Base-by-base conservation (phyloP, 2,329 filamentous ascomycete genomes). In the Lasiodiplodia hormozganensis region DNA sequence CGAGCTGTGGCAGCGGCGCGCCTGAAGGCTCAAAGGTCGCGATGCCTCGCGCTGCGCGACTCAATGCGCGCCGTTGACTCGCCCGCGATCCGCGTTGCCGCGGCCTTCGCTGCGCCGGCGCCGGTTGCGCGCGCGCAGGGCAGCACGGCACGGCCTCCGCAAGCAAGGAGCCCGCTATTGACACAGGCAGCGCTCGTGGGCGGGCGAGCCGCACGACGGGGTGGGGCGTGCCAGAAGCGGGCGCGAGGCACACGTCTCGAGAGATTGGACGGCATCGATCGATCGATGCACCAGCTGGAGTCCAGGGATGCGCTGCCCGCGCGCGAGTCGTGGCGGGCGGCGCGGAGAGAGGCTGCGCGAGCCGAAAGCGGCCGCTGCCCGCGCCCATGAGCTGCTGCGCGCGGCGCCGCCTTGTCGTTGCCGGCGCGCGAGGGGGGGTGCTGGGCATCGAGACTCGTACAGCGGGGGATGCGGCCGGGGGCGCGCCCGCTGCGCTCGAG, bases 181-280 rank as follows among this genome's bases (percentile, higher is more conserved):
- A 38, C 53, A 21, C 52, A 58, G 34, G 31, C 38, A 60, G 53
- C 56, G 54, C 53, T 67, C 54, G 65, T 58, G 31, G 65, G 40
- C 53, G 47, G 51, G 43, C 64, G 64, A 66, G 64, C 64, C 64
- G 64, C 64, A 57, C 36, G 52, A 40, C 65, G 54, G 40, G 49
- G 54, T 60, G 65, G 65, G 65, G 65, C 65, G 40, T 67, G 64
- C 64, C 64, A 53, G 64, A 67, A 57, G 52, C 64, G 64, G 62
- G 64, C 40, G 57, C 66, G 57, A 68, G 66, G 51, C 62, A 56
- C 51, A 65, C 51, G 52, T 56, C 51, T 47, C 36, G 52, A 54
- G 52, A 65, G 62, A 54, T 62, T 40, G 65, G 65, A 53, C 36
- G 49, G 51, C 25, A 64, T 68, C 67, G 67, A 68, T 68, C 67